Conservation (phyloP, 129 eudicot species). For the Dittrichia graveolens region DNA sequence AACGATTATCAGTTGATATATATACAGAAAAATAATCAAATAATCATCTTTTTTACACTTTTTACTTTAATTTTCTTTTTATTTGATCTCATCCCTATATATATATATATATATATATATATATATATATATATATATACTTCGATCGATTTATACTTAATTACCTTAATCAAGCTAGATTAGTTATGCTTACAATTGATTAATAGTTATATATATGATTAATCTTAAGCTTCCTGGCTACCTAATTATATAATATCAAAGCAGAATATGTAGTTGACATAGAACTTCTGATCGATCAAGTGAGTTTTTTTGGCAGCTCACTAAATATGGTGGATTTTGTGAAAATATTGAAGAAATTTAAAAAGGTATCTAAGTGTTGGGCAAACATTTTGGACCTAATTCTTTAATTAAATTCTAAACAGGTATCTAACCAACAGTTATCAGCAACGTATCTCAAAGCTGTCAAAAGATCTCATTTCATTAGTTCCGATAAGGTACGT, state of each 20-base stretch:
- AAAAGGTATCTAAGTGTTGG: slow-evolving; percentile 57
- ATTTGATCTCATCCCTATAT: no score
- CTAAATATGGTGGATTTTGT: slow-evolving; percentile 92
- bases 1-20: no score
- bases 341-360: slow-evolving; percentile 89
- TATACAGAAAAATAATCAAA: no score
- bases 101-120: no score
- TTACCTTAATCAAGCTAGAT: no score
- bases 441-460: slow-evolving; percentile 71
- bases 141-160: no score
- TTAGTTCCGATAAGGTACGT: slow-evolving; percentile 91
- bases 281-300: slow-evolving; percentile 19
- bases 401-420: neutral
- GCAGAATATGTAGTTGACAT: neutral
- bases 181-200: neutral
- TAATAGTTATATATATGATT: neutral
- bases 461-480: slow-evolving; percentile 81
- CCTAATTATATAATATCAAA: no score
- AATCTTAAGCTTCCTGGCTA: neutral
- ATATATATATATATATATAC: slow-evolving; percentile 41
- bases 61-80: no score
- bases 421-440: slow-evolving; percentile 76
- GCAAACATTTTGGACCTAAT: neutral
- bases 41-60: no score
- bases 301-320: slow-evolving; percentile 57